Evolutionary conservation across 768 basidiomycete species (phyloP), one percentile per base, ranked within the genome.

Genomic region (Suillus subaureus): DNA sequence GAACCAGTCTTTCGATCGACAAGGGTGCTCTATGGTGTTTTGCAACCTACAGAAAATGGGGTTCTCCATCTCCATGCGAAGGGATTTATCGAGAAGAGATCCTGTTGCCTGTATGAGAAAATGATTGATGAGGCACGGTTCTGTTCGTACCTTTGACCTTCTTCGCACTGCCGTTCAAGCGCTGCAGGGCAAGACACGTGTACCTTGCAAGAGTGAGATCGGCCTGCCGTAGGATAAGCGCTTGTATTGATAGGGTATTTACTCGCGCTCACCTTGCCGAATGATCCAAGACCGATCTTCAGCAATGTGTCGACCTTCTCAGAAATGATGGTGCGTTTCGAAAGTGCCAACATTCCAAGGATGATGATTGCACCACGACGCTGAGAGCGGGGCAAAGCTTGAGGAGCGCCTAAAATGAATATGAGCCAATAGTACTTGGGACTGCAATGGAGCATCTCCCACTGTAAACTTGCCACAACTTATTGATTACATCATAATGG

Each of bases 381-480:
- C 75, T 99, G 97, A 43, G 84, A 83, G 67, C 87, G 87, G 0
- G 94, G 94, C 40, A 99, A 82, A 12, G 85, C 82, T 69, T 86
- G 86, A 9, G 88, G 84, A 12, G 89, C 89, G 71, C 92, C 96
- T 97, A 45, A 11, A 9, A 52, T 62, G 35, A 21, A 31, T 18
- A 51, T 68, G 26, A 18, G 15, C 4, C 42, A 4, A 6, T 7
- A n/a, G 39, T 35, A 6, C 8, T 23, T 6, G 31, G 9, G n/a
- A 2, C 18, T 56, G 37, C 6, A 23, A 9, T 6, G 15, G 61
- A 35, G 4, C 35, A 3, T 60, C 9, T 80, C 92, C 72, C 72
- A 96, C 96, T 91, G 75, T 99, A 99, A 33, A 96, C 93, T 70
- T 95, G 91, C 97, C 97, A 99, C 1, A 99, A 84, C 80, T 94